A percentile compares a stretch with the other conserved stretches of the same genome.
Conservation (phyloP, 345 rosid genomes). For the Brassica napus region DNA sequence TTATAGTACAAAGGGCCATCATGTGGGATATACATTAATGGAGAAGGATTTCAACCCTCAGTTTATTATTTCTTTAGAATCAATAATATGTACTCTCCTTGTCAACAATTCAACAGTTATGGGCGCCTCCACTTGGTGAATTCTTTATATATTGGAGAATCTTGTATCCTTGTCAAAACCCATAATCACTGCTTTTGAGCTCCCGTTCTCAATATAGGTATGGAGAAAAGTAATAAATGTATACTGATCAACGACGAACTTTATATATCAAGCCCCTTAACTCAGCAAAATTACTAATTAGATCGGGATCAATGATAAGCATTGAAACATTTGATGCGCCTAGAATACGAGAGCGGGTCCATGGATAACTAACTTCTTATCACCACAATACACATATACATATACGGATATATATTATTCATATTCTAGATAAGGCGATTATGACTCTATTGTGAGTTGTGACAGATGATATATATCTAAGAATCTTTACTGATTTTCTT, state of each 20-base stretch:
- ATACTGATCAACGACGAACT: background rate
- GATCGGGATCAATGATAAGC: background rate
- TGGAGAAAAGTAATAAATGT: background rate
- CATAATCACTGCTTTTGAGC: constrained; percentile 21
- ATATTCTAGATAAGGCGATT: background rate
- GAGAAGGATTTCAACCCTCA: constrained; percentile 21
- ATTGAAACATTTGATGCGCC: background rate
- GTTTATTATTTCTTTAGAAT: constrained; percentile 28
- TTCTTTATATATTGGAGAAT: constrained; percentile 31
- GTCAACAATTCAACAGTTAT: too few species aligned
- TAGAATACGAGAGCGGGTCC: background rate
- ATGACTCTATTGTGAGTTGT: constrained; percentile 20
- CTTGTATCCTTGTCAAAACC: constrained; percentile 30
- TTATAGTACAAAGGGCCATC: constrained; percentile 4
- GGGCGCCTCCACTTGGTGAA: constrained; percentile 25
- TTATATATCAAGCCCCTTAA: background rate
- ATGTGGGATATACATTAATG: constrained; percentile 26
- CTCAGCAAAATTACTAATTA: background rate
- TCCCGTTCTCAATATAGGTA: background rate
- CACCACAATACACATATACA: background rate
- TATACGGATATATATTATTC: background rate
- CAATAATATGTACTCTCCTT: background rate
- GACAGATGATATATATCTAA: background rate
- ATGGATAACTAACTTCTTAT: background rate
- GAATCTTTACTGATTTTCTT: constrained; percentile 25